These are phyloP conservation scores for Alternaria solani DNA, from an alignment of 2,329 filamentous ascomycete species.

Conservation along the genomic window DNA sequence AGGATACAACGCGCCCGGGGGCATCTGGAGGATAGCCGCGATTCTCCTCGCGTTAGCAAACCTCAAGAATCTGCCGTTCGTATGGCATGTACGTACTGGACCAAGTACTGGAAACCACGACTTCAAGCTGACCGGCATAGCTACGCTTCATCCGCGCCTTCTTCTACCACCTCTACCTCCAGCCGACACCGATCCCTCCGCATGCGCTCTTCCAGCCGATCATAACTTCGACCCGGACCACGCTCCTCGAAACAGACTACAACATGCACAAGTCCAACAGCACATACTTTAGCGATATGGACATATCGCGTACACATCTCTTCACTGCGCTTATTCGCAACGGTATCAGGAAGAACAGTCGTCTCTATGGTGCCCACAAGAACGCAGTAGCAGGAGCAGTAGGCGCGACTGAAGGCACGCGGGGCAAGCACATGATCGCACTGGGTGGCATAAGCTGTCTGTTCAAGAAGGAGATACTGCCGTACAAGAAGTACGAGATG, in stretches of 20 bases:
- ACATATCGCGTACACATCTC: slow-evolving; percentile 82
- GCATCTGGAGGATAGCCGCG: slow-evolving; percentile 46
- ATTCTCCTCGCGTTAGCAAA: slow-evolving; percentile 60
- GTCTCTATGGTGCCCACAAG: slow-evolving; percentile 32
- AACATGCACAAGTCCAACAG: slow-evolving; percentile 84
- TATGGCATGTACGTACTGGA: slow-evolving; percentile 72
- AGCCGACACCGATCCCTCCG: slow-evolving; percentile 56
- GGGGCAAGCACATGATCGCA: slow-evolving; percentile 50
- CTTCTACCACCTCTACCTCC: slow-evolving; percentile 58
- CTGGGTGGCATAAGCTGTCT: slow-evolving; percentile 58
- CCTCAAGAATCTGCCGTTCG: slow-evolving; percentile 76
- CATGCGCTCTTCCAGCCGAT: slow-evolving; percentile 76
- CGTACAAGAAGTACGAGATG: slow-evolving; percentile 57
- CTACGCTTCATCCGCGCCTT: slow-evolving; percentile 57
- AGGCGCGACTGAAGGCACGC: slow-evolving; percentile 28
- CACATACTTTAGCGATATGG: slow-evolving; percentile 88
- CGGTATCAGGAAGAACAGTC: slow-evolving; percentile 50
- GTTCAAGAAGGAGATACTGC: slow-evolving; percentile 58
- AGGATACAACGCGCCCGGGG: slow-evolving; percentile 44
- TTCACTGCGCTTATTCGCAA: slow-evolving; percentile 65
- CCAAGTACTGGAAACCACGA: background rate
- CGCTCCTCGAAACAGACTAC: slow-evolving; percentile 83
- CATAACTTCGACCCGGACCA: slow-evolving; percentile 71
- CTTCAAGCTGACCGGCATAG: slow-evolving; percentile 35
- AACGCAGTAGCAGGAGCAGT: slow-evolving; percentile 24